A percentile compares a stretch with the other conserved stretches of the same genome.
These are phyloP conservation scores for Toxoplasma gondii DNA, from an alignment of 169 alveolate genomes.

Conservation along the genomic window DNA sequence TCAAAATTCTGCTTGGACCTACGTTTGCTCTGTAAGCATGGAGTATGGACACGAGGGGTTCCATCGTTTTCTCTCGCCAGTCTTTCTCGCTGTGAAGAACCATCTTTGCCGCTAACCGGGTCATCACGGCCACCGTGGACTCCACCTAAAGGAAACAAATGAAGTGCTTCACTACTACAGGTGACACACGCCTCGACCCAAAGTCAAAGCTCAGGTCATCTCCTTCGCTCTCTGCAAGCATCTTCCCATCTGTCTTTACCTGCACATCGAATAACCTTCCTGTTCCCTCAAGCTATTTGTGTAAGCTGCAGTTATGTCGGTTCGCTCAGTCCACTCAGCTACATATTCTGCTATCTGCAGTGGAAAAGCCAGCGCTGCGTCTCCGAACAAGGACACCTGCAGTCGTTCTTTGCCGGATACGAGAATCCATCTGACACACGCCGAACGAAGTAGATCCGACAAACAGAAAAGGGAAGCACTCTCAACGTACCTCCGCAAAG, in stretches of 20 bases:
- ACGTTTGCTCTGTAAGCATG: conserved; percentile 62
- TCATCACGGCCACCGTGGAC: conserved; percentile 56
- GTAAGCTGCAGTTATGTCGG: too few relatives aligned
- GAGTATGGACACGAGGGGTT: conserved; percentile 57
- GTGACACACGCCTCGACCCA: background rate
- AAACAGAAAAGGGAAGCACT: background rate
- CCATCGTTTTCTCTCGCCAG: conserved; percentile 59
- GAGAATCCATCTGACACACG: too few relatives aligned
- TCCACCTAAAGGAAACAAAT: conserved; percentile 46
- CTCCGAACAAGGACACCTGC: too few relatives aligned
- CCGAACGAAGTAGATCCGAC: too few relatives aligned
- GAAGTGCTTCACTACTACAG: background rate
- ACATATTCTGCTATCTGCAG: too few relatives aligned
- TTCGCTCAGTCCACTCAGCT: too few relatives aligned
- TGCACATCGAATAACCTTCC: too few relatives aligned
- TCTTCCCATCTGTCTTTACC: background rate
- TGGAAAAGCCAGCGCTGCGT: too few relatives aligned
- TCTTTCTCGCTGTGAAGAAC: conserved; percentile 57
- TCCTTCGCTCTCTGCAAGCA: background rate
- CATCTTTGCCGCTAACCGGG: conserved; percentile 60
- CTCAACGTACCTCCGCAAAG: conserved; percentile 57
- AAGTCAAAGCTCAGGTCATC: background rate
- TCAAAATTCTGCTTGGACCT: background rate
- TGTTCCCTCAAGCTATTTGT: too few relatives aligned
- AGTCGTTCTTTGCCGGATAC: too few relatives aligned